A percentile compares a stretch with the other conserved stretches of the same genome.
Conservation (phyloP, 2,329 filamentous ascomycete species). For the Apiospora aurea region DNA sequence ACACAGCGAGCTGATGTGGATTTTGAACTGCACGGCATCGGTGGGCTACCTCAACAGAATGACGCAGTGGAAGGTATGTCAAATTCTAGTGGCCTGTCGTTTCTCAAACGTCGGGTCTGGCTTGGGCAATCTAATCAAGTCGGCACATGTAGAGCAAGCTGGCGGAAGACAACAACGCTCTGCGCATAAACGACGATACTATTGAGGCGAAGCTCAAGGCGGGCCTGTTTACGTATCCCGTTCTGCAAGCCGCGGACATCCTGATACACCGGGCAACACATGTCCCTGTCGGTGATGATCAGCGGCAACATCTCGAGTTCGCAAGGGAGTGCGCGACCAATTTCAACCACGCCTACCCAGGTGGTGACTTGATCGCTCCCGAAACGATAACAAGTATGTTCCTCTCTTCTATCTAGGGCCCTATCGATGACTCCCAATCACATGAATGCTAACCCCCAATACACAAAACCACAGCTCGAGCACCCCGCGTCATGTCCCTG, state of each 20-base stretch:
- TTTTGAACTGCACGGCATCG: conserved; percentile 88
- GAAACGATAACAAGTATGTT: conserved; percentile 74
- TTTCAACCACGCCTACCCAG: conserved; percentile 80
- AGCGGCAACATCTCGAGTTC: conserved; percentile 93
- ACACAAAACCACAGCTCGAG: conserved; percentile 64
- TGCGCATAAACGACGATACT: conserved; percentile 63
- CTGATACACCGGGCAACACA: conserved; percentile 90
- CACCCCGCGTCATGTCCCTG: conserved; percentile 87
- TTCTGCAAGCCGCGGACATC: conserved; percentile 94
- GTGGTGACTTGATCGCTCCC: conserved; percentile 67
- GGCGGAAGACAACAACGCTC: conserved; percentile 64
- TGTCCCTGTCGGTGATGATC: conserved; percentile 96
- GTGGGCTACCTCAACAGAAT: conserved; percentile 96
- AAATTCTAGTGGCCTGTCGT: not conserved
- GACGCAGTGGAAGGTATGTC: conserved; percentile 94
- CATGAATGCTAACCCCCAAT: not conserved
- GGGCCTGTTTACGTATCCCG: conserved; percentile 93
- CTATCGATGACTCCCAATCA: conserved; percentile 23
- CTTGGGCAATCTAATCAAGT: not conserved
- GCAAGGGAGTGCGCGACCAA: conserved; percentile 83
- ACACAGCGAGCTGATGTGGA: conserved; percentile 96
- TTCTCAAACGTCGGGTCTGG: not conserved
- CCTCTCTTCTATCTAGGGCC: not conserved
- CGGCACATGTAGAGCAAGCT: conserved; percentile 70
- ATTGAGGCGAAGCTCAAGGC: conserved; percentile 71